phyloP scores from a whole-genome alignment of 306 rosid genomes.

The Rosa rugosa region DNA sequence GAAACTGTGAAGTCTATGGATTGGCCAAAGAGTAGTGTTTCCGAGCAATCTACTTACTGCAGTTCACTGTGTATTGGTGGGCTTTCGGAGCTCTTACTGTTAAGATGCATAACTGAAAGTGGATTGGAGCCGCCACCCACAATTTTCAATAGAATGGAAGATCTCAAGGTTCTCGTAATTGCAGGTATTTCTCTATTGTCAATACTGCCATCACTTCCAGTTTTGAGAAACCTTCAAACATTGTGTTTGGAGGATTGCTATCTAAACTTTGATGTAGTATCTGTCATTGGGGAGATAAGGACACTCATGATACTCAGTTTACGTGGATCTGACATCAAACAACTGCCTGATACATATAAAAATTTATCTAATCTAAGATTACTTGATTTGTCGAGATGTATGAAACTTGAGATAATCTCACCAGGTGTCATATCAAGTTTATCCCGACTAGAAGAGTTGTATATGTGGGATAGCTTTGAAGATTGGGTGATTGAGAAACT shows the following conservation, averaged over 20 bases:
- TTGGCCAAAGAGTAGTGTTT: not conserved
- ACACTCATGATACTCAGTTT: not conserved
- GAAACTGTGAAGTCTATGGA: not conserved
- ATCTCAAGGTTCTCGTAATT: conserved; percentile 12
- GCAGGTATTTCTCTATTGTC: not conserved
- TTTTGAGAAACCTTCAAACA: not conserved
- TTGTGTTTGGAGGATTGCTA: not conserved
- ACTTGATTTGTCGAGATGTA: not conserved
- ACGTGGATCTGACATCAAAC: not conserved
- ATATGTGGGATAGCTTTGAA: not conserved
- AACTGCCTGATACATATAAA: not conserved
- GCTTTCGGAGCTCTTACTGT: not conserved
- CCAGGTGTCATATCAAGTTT: not conserved
- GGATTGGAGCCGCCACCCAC: not conserved
- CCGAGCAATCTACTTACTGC: not conserved
- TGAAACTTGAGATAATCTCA: not conserved
- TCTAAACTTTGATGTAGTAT: not conserved
- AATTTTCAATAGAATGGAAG: not conserved
- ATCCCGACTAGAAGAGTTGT: not conserved
- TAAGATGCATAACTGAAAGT: too few species aligned
- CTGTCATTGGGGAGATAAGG: not conserved
- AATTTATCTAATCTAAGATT: not conserved
- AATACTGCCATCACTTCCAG: not conserved
- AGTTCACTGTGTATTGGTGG: not conserved
- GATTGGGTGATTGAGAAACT: not conserved